Percentiles rank a stretch among this genome's conserved stretches.
phyloP scores from a whole-genome alignment of 2,329 filamentous ascomycete species.

The Cladosporium halotolerans region DNA sequence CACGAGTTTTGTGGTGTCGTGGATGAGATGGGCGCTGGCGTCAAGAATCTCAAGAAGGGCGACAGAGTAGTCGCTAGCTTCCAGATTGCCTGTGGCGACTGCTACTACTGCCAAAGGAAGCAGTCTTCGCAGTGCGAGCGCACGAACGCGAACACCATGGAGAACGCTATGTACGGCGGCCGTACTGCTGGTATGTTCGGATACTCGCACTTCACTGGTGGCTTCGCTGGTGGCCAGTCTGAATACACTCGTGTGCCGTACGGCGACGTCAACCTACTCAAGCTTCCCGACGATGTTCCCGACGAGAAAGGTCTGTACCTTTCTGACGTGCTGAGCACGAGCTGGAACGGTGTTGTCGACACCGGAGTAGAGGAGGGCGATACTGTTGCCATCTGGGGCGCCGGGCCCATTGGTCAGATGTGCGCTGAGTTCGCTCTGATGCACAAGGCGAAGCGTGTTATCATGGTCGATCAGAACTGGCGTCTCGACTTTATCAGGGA shows the following conservation, averaged over 20 bases:
- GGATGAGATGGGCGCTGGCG: constrained; percentile 38
- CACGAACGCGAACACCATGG: constrained; percentile 67
- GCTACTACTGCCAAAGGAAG: constrained; percentile 73
- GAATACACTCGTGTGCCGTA: constrained; percentile 80
- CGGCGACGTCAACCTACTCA: constrained; percentile 73
- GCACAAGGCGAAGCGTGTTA: constrained; percentile 69
- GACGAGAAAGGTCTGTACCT: constrained; percentile 81
- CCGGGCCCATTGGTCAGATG: constrained; percentile 79
- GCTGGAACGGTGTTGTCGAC: constrained; percentile 77
- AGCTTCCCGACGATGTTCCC: constrained; percentile 70
- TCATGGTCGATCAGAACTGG: constrained; percentile 70
- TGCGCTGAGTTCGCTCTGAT: constrained; percentile 59
- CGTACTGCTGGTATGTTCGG: constrained; percentile 62
- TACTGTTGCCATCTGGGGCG: constrained; percentile 79
- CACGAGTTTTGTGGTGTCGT: constrained; percentile 49
- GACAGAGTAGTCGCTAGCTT: constrained; percentile 74
- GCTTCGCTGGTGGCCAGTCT: constrained; percentile 80
- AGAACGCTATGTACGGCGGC: constrained; percentile 71
- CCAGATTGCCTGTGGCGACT: constrained; percentile 67
- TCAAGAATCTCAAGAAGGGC: constrained; percentile 38
- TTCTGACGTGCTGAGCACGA: constrained; percentile 72
- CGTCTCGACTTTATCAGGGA: constrained; percentile 62
- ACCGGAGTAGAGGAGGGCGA: constrained; percentile 74
- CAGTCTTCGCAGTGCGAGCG: constrained; percentile 72
- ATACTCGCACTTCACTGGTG: constrained; percentile 67